Conservation (phyloP, 306 rosid species). For the Dryas alaskensis region DNA sequence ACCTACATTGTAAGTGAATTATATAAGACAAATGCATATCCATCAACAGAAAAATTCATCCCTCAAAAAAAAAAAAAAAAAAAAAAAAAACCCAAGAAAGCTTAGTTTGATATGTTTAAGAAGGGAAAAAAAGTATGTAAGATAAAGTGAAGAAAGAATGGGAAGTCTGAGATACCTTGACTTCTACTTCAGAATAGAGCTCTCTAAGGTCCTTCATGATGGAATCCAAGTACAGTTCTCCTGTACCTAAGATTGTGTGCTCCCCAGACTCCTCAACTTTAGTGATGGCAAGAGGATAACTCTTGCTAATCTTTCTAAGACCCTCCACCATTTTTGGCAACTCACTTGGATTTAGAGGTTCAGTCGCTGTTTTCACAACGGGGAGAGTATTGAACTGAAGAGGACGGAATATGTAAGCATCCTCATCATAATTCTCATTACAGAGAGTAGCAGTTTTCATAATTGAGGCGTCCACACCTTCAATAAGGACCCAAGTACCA, state of each 20-base stretch:
- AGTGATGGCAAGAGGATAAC: constrained; percentile 95
- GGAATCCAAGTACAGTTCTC: constrained; percentile 98
- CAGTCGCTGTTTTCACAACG: constrained; percentile 96
- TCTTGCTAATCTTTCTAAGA: constrained; percentile 94
- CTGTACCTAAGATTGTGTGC: constrained; percentile 92
- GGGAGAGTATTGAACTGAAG: constrained; percentile 94
- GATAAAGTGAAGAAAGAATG: background rate
- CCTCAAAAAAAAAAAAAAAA: constrained; percentile 10
- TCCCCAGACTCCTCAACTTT: constrained; percentile 99
- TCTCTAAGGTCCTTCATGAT: constrained; percentile 98
- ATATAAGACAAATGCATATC: constrained; percentile 22
- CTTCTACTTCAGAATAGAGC: constrained; percentile 97
- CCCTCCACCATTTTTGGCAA: constrained; percentile 99
- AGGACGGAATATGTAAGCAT: constrained; percentile 86
- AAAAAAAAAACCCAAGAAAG: background rate
- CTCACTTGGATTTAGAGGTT: constrained; percentile 96
- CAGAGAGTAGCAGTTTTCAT: constrained; percentile 98
- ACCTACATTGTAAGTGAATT: constrained; percentile 50
- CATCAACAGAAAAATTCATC: constrained; percentile 17
- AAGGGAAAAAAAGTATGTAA: constrained; percentile 1
- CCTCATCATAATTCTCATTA: constrained; percentile 75
- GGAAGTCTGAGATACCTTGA: constrained; percentile 53
- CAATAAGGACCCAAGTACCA: constrained; percentile 97
- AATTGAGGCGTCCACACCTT: constrained; percentile 98
- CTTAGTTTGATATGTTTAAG: background rate